These are phyloP conservation scores for Astrephomene gubernaculifera DNA, from an alignment of 139 green algal genomes.

Conservation along the genomic window DNA sequence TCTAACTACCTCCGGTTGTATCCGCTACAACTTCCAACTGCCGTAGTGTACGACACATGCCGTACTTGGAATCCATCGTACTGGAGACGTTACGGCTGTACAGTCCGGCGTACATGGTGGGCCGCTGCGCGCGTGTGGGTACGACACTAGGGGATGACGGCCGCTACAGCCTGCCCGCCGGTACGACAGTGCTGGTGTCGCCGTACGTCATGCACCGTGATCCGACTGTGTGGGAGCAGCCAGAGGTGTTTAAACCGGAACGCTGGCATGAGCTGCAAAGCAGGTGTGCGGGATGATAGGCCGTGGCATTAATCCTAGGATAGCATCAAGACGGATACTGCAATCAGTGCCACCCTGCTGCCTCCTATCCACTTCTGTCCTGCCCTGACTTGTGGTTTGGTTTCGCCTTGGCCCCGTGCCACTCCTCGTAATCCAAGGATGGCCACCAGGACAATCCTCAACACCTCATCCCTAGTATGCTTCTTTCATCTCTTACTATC, in stretches of 20 bases:
- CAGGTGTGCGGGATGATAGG: conserved; percentile 2
- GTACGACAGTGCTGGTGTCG: conserved; percentile 81
- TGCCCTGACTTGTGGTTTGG: too few species aligned
- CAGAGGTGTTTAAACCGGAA: conserved; percentile 68
- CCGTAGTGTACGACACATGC: conserved; percentile 56
- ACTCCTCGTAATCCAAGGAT: too few species aligned
- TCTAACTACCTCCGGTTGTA: too few species aligned
- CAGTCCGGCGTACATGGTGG: conserved; percentile 92
- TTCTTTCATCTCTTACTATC: too few species aligned
- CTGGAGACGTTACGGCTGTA: conserved; percentile 87
- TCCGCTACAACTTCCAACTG: too few species aligned
- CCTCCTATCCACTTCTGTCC: too few species aligned
- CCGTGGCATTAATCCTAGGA: too few species aligned
- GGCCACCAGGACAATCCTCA: too few species aligned
- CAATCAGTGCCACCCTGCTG: too few species aligned
- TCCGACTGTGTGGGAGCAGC: conserved; percentile 10
- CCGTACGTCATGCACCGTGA: conserved; percentile 89
- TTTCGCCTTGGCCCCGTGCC: too few species aligned
- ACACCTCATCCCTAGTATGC: too few species aligned
- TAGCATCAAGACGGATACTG: too few species aligned
- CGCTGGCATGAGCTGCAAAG: conserved; percentile 74
- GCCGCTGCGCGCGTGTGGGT: conserved; percentile 75
- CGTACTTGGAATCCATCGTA: conserved; percentile 74
- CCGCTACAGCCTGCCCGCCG: conserved; percentile 53
- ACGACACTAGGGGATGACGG: conserved; percentile 63